A percentile compares a stretch with the other conserved stretches of the same genome.
Conservation (phyloP, 345 rosid species). For the Pugionium dolabratum region DNA sequence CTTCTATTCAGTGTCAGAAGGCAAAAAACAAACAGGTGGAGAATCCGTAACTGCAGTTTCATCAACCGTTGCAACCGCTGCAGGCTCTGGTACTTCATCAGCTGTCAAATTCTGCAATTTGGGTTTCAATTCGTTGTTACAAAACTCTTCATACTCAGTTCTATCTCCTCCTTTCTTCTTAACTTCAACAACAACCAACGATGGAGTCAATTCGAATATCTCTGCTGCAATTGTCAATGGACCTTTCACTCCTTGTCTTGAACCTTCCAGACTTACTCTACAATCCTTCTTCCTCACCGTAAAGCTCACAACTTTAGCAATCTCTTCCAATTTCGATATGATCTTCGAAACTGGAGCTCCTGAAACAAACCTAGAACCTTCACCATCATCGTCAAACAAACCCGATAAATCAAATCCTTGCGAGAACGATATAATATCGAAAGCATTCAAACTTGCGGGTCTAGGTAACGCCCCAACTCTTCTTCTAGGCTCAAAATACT, state of each 20-base stretch:
- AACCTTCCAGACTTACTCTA: conserved; percentile 70
- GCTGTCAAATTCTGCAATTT: conserved; percentile 60
- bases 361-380: conserved; percentile 62
- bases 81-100: conserved; percentile 49
- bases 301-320: conserved; percentile 65
- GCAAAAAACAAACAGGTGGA: conserved; percentile 42
- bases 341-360: conserved; percentile 68
- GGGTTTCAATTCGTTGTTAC: conserved; percentile 71
- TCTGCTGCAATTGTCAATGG: conserved; percentile 65
- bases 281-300: conserved; percentile 78
- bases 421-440: conserved; percentile 71
- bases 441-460: conserved; percentile 76
- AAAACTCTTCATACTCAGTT: conserved; percentile 84
- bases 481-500: conserved; percentile 43
- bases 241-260: conserved; percentile 66
- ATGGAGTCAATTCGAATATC: conserved; percentile 71
- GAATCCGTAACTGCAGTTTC: conserved; percentile 20
- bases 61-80: conserved; percentile 6
- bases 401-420: conserved; percentile 70
- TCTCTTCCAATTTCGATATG: conserved; percentile 74
- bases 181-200: conserved; percentile 76
- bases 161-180: conserved; percentile 91
- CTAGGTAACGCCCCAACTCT: conserved; percentile 50
- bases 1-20: conserved; percentile 71
- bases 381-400: conserved; percentile 73